A percentile compares a stretch with the other conserved stretches of the same genome.
These are phyloP conservation scores for Singerocomus rubriflavus DNA, from an alignment of 1,284 basidiomycete species.

Conservation along the genomic window DNA sequence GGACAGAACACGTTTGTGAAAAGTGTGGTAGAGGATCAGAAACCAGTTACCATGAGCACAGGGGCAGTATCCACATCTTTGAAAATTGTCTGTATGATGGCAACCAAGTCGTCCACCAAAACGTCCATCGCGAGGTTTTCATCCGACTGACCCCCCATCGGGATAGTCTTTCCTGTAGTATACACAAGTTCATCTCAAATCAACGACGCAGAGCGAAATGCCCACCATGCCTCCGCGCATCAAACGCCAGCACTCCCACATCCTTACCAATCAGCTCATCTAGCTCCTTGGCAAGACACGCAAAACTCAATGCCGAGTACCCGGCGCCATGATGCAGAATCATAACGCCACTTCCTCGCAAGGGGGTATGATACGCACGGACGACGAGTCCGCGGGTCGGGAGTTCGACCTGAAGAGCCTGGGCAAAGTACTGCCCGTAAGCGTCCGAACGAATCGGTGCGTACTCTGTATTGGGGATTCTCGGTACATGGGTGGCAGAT, in stretches of 20 bases:
- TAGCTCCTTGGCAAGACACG: constrained; percentile 82
- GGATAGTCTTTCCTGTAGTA: constrained; percentile 58
- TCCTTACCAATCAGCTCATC: constrained; percentile 60
- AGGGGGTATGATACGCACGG: constrained; percentile 75
- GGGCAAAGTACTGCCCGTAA: constrained; percentile 61
- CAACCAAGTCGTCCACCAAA: constrained; percentile 70
- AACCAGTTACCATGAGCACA: constrained; percentile 58
- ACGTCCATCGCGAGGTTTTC: constrained; percentile 74
- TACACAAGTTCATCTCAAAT: neutral
- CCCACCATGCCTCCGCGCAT: constrained; percentile 88
- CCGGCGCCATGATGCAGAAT: constrained; percentile 96
- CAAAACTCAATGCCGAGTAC: constrained; percentile 86
- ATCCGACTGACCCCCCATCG: constrained; percentile 38
- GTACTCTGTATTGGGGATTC: constrained; percentile 55
- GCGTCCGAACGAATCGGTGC: constrained; percentile 67
- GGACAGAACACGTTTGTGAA: neutral
- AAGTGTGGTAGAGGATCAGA: neutral
- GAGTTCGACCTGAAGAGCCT: constrained; percentile 73
- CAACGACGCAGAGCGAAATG: constrained; percentile 1
- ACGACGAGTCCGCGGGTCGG: constrained; percentile 59
- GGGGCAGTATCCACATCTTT: constrained; percentile 63
- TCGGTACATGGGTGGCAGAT: constrained; percentile 19
- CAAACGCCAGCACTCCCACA: constrained; percentile 81
- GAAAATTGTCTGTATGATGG: constrained; percentile 66
- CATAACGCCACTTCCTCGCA: constrained; percentile 56